Percentiles rank a stretch among this genome's conserved stretches.
Evolutionary conservation across 75 land plant species (phyloP).

Genomic region (Selaginella tamariscina): DNA sequence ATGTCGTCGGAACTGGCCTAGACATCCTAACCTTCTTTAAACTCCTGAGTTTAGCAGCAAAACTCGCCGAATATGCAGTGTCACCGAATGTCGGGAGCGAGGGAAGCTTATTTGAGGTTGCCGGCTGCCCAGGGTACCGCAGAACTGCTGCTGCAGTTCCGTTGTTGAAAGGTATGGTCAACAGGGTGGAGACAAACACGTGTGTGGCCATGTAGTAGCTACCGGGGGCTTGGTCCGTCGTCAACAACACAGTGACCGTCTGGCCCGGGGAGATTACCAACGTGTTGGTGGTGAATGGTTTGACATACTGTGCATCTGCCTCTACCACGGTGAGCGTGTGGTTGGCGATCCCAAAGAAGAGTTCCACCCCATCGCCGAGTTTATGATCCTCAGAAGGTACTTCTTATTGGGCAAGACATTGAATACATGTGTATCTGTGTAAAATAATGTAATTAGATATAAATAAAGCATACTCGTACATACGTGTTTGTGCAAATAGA

Average conservation of each 20-base stretch:
- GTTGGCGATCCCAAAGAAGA: conserved; percentile 46
- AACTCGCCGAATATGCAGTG: not conserved
- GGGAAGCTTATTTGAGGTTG: not conserved
- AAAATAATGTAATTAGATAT: too few species aligned
- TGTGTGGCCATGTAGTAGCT: conserved; percentile 51
- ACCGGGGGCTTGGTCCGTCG: conserved; percentile 24
- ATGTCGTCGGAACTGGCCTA: not conserved
- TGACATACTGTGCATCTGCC: conserved; percentile 52
- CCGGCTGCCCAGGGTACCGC: conserved; percentile 24
- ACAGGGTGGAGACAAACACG: conserved; percentile 33
- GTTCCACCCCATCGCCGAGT: conserved; percentile 44
- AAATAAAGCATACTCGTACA: too few species aligned
- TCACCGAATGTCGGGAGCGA: conserved; percentile 50
- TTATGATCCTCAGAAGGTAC: conserved; percentile 49
- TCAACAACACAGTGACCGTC: conserved; percentile 44
- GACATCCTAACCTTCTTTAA: not conserved
- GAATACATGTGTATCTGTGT: conserved; percentile 35
- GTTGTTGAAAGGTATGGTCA: conserved; percentile 40
- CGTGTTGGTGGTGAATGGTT: conserved; percentile 42
- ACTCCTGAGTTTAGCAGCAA: not conserved
- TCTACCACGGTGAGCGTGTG: conserved; percentile 60
- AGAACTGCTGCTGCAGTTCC: conserved; percentile 47
- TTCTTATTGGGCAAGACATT: conserved; percentile 33
- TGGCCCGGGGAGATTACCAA: conserved; percentile 55
- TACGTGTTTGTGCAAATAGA: too few species aligned